Conservation (phyloP, 2,329 filamentous ascomycete species). For the Xenosphaeropsis pyriputrescens region DNA sequence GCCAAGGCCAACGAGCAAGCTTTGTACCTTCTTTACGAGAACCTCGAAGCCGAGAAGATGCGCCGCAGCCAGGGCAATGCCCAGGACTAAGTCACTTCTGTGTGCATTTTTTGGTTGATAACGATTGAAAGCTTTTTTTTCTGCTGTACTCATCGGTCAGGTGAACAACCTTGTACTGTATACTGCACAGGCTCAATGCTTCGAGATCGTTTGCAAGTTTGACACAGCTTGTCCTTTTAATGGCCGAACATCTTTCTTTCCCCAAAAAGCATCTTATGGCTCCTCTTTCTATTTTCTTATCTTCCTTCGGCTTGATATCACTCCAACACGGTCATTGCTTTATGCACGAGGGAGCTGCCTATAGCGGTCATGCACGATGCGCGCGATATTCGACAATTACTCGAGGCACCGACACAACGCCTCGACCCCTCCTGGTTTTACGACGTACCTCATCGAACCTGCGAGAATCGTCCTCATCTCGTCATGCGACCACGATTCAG, state of each 20-base stretch:
- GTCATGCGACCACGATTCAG: constrained; percentile 19
- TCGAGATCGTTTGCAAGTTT: too few relatives aligned
- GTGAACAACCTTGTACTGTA: too few relatives aligned
- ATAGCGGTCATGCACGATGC: constrained; percentile 16
- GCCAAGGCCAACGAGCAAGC: constrained; percentile 90
- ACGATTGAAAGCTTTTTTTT: constrained; percentile 24
- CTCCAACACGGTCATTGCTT: constrained; percentile 21
- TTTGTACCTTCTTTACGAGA: constrained; percentile 93
- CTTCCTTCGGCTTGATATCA: constrained; percentile 19
- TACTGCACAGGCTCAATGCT: too few relatives aligned
- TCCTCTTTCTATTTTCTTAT: constrained; percentile 15
- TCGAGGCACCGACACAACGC: constrained; percentile 20
- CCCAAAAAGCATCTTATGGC: constrained; percentile 20
- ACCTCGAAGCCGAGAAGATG: constrained; percentile 98
- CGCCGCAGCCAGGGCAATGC: constrained; percentile 65
- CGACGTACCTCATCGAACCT: constrained; percentile 18
- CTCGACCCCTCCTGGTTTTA: constrained; percentile 15
- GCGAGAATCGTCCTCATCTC: constrained; percentile 23
- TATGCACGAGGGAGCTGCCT: constrained; percentile 12
- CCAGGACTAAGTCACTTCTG: constrained; percentile 14
- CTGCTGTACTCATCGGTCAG: constrained; percentile 19
- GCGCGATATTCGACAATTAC: constrained; percentile 18
- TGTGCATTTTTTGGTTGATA: not conserved
- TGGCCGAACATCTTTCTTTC: constrained; percentile 14
- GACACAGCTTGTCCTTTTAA: constrained; percentile 6